Evolutionary conservation across 768 basidiomycete species (phyloP).

Genomic region (Naganishia friedmannii): DNA sequence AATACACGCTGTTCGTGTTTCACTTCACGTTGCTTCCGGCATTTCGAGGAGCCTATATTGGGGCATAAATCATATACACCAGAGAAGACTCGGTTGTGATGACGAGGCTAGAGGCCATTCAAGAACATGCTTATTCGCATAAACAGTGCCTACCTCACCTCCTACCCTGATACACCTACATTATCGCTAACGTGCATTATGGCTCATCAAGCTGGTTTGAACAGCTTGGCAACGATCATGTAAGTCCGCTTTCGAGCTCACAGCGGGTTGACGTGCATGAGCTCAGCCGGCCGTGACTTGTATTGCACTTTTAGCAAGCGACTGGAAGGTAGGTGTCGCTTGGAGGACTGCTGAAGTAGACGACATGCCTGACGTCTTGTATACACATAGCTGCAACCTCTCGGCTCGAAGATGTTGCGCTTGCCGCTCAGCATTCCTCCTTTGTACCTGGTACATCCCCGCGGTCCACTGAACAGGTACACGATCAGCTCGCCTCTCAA

Average conservation of each 20-base stretch:
- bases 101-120: not conserved
- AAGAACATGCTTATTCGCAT: not conserved
- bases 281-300: not conserved
- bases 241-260: not conserved
- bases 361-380: not conserved
- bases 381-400: constrained; percentile 81
- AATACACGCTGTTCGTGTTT: not conserved
- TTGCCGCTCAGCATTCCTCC: constrained; percentile 47
- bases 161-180: not conserved
- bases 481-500: constrained; percentile 37
- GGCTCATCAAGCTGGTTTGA: constrained; percentile 25
- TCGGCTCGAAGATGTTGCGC: constrained; percentile 84
- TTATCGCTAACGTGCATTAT: not conserved
- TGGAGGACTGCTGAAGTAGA: no score
- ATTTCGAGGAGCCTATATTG: no score
- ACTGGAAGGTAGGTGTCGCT: constrained; percentile 45
- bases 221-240: constrained; percentile 30
- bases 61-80: not conserved
- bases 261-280: not conserved
- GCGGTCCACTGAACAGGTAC: constrained; percentile 39
- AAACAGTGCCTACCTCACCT: not conserved
- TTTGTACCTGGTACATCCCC: constrained; percentile 42
- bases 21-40: constrained; percentile 1
- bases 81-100: not conserved
- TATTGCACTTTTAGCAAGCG: constrained; percentile 39